A percentile compares a stretch with the other conserved stretches of the same genome.
Evolutionary conservation across 208 protist species (phyloP).

Genomic region (Crithidia mellificae): DNA sequence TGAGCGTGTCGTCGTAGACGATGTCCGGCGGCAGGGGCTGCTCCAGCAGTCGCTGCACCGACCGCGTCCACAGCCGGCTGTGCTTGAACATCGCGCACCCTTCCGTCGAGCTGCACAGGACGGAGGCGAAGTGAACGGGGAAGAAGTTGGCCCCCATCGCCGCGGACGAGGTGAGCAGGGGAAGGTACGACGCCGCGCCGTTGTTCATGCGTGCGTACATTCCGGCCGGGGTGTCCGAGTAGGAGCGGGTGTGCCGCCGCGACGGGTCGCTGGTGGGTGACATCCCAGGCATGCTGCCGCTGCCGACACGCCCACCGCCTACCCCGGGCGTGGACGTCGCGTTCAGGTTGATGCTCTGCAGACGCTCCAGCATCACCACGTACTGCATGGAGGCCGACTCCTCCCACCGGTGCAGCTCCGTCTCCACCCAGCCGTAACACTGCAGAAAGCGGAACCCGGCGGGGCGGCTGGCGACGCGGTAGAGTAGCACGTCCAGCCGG

Average conservation of each 20-base stretch:
- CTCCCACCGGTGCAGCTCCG: slow-evolving; percentile 86
- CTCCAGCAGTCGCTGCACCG: slow-evolving; percentile 59
- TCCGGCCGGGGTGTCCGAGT: slow-evolving; percentile 40
- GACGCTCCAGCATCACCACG: slow-evolving; percentile 45
- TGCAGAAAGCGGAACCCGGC: slow-evolving; percentile 86
- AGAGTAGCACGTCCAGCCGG: slow-evolving; percentile 65
- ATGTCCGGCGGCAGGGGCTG: slow-evolving; percentile 78
- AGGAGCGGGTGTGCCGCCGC: slow-evolving; percentile 44
- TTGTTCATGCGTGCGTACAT: slow-evolving; percentile 17
- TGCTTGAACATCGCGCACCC: slow-evolving; percentile 83
- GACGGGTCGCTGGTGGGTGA: slow-evolving; percentile 21
- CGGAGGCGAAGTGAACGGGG: slow-evolving; percentile 79
- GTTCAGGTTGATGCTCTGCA: slow-evolving; percentile 49
- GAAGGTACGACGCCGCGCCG: slow-evolving; percentile 28
- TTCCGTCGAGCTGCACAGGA: slow-evolving; percentile 75
- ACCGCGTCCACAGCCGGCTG: slow-evolving; percentile 81
- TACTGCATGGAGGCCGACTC: slow-evolving; percentile 58
- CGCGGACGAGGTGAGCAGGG: slow-evolving; percentile 40
- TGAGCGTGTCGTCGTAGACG: slow-evolving; percentile 56
- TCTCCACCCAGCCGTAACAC: slow-evolving; percentile 83
- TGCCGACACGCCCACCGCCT: slow-evolving; percentile 5
- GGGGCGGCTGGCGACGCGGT: slow-evolving; percentile 75
- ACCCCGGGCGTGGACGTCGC: not conserved
- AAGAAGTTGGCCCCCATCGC: slow-evolving; percentile 58
- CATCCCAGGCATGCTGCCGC: slow-evolving; percentile 13